Base-by-base conservation (phyloP, 2,329 filamentous ascomycete genomes). In the Trichoderma atroviride region DNA sequence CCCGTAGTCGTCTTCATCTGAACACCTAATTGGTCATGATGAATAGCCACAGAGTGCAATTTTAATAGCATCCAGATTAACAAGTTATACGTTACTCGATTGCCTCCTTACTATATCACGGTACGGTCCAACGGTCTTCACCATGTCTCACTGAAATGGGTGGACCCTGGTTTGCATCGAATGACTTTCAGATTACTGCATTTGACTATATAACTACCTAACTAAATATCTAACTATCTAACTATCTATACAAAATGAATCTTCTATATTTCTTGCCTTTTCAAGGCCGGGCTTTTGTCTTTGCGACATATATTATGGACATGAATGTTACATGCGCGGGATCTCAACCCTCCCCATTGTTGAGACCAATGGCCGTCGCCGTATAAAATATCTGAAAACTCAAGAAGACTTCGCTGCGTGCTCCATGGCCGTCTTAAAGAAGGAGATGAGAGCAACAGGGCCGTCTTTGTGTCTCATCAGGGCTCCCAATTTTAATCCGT, bases 391-490 rank as follows among this genome's bases (percentile, higher is more conserved):
- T 7, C n/a, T 24, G 33, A 3, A 22, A 4, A 40, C 19, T 31
- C 7, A 24, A n/a, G 37, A 31, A 22, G 11, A 0, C 19, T 56
- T 35, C 9, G 62, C 24, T 47, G 52, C 62, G 24, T 27, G 56
- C 9, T 22, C 52, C 24, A 47, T 47, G 6, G 19, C 52, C 0
- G 24, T 13, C 13, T 65, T 16, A 14, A 65, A 65, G 24, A 56
- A 65, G 5, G 62, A 65, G 5, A 65, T 31, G n/a, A 65, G 35
- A 9, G 62, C 62, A 19, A 29, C 7, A 6, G 62, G 62, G 16
- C 62, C 62, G 56, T 57, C 35, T 57, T 57, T n/a, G 29, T 65
- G 62, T 35, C 62, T 35, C n/a, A 65, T 43, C 13, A 65, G 1
- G 4, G 50, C n/a, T n/a, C 33, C 35, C 52, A 65, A 47, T 19